A percentile compares a stretch with the other conserved stretches of the same genome.
Conservation (phyloP, 345 rosid species). For the Hypericum perforatum region DNA sequence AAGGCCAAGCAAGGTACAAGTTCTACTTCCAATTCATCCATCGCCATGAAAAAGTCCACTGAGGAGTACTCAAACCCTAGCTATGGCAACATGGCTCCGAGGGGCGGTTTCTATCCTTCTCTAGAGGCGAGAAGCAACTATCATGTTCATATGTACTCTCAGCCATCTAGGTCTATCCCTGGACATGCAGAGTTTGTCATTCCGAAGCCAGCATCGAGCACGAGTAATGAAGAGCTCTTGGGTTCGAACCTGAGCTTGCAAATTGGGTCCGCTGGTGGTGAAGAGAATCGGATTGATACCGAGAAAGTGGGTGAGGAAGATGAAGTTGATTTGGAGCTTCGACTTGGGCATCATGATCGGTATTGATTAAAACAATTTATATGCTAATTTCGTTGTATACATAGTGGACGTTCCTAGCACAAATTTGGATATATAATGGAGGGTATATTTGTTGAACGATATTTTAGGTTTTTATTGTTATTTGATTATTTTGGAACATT, state of each 20-base stretch:
- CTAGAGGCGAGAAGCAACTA: conserved; percentile 19
- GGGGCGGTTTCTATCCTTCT: conserved; percentile 13
- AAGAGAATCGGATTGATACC: conserved; percentile 16
- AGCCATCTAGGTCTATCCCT: conserved; percentile 21
- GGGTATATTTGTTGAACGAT: too few relatives aligned
- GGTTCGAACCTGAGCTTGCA: conserved; percentile 50
- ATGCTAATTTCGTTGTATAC: too few relatives aligned
- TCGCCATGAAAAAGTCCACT: conserved; percentile 1
- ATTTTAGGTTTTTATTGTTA: too few relatives aligned
- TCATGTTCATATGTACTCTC: conserved; percentile 32
- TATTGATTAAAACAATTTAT: not conserved
- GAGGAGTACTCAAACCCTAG: conserved; percentile 22
- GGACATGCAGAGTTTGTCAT: conserved; percentile 8
- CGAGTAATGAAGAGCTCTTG: conserved; percentile 23
- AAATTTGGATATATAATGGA: too few relatives aligned
- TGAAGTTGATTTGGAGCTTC: conserved; percentile 80
- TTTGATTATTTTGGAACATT: too few relatives aligned
- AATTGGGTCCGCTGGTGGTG: conserved; percentile 20
- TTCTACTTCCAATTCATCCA: not conserved
- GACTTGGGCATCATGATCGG: conserved; percentile 50
- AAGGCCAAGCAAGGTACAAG: conserved; percentile 25
- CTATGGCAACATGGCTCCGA: conserved; percentile 6
- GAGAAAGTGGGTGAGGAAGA: conserved; percentile 19
- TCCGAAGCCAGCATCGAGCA: conserved; percentile 10
- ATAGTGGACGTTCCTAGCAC: too few relatives aligned